These are phyloP conservation scores for Rhizophora apiculata DNA, from an alignment of 345 rosid genomes.

Conservation along the genomic window DNA sequence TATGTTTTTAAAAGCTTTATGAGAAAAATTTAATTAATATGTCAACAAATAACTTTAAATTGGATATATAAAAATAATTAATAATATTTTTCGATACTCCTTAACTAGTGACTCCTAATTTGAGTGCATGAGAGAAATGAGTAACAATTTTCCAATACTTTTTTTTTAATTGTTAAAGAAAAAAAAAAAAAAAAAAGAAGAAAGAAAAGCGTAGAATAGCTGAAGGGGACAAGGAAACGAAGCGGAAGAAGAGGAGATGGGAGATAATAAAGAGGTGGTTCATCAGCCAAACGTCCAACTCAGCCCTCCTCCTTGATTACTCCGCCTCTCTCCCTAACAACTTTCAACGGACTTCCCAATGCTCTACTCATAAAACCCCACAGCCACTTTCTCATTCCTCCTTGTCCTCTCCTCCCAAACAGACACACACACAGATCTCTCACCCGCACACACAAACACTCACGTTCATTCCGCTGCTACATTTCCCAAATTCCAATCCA, in stretches of 20 bases:
- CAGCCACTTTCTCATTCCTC: conserved; percentile 2
- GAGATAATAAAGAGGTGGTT: conserved; percentile 34
- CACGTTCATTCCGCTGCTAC: not conserved
- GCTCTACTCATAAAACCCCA: not conserved
- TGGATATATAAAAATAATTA: too few relatives aligned
- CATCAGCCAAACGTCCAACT: conserved; percentile 18
- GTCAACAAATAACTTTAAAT: too few relatives aligned
- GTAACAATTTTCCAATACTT: too few relatives aligned
- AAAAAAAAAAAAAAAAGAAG: too few relatives aligned
- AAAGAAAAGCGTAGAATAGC: not conserved
- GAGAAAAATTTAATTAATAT: too few relatives aligned
- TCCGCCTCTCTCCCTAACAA: conserved; percentile 38
- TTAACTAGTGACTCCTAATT: too few relatives aligned
- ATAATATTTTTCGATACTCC: too few relatives aligned
- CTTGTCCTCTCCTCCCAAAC: conserved; percentile 6
- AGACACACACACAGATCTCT: not conserved
- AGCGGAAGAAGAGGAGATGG: too few relatives aligned
- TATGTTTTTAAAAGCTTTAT: too few relatives aligned
- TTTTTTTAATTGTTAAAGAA: too few relatives aligned
- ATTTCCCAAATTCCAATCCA: not conserved
- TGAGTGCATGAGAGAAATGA: too few relatives aligned
- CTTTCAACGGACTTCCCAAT: conserved; percentile 42
- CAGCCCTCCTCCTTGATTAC: conserved; percentile 32
- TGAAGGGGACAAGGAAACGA: too few relatives aligned
- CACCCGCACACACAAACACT: not conserved